These are phyloP conservation scores for Tylopilus sp. DNA, from an alignment of 768 basidiomycete genomes.

Conservation along the genomic window DNA sequence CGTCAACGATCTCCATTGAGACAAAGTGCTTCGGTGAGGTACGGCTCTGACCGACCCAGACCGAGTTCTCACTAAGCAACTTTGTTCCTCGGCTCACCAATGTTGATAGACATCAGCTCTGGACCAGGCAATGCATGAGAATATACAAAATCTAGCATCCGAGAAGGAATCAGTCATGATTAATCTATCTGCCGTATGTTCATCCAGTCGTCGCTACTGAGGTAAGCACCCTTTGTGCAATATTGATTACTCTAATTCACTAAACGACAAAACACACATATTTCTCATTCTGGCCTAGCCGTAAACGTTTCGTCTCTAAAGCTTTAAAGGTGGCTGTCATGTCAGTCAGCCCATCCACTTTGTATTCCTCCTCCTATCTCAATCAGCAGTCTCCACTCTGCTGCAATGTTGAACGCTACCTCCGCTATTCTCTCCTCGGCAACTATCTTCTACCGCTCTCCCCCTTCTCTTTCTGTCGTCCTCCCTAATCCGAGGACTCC, in stretches of 20 bases:
- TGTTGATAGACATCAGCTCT: too few species aligned
- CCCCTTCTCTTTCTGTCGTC: conserved; percentile 29
- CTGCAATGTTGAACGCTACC: conserved; percentile 29
- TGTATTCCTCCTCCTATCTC: conserved; percentile 6
- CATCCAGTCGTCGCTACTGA: too few species aligned
- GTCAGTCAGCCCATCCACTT: conserved; percentile 9
- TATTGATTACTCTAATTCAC: conserved; percentile 16
- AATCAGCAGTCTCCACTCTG: neutral
- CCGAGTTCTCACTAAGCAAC: too few species aligned
- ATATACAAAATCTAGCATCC: too few species aligned
- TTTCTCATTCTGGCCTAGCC: conserved; percentile 28
- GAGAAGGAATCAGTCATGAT: too few species aligned
- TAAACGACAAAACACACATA: conserved; percentile 21
- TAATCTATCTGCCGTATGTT: too few species aligned
- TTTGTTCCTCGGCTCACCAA: too few species aligned
- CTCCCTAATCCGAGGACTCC: conserved; percentile 30
- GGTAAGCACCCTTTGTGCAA: too few species aligned
- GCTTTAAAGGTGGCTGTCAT: conserved; percentile 30
- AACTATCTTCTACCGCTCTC: conserved; percentile 32
- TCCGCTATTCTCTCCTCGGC: conserved; percentile 31
- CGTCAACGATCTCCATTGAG: too few species aligned
- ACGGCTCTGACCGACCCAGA: too few species aligned
- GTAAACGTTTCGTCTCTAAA: conserved; percentile 35
- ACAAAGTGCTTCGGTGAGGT: too few species aligned
- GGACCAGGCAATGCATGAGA: too few species aligned